Evolutionary conservation across 768 basidiomycete species (phyloP), one percentile per base, ranked within the genome.

Genomic region (Thelephora ganbajun): DNA sequence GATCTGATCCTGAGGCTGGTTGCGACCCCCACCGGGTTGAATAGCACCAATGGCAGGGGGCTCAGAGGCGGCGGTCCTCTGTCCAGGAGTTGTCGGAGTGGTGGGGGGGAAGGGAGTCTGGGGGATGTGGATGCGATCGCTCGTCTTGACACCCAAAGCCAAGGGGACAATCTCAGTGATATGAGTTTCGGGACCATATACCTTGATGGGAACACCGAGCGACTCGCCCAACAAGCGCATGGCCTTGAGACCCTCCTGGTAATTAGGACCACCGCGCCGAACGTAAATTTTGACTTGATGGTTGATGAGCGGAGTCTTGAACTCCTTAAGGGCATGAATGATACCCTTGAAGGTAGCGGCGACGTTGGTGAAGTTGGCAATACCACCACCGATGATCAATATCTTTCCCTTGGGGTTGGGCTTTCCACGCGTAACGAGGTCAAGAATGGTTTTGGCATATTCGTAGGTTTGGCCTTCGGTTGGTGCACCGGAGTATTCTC

Each of bases 281-380:
- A 98, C 92, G 60, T 87, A 99, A 68, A 98, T 97, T 67, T 80
- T 83, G 67, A 97, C 93, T 48, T 79, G 68, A 69, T 90, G 83
- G 44, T 72, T 69, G 59, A 89, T 83, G 53, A 98, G 77, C 47
- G 79, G 81, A 39, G 74, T 69, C 72, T 91, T 91, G 77, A 76
- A 91, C 66, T 92, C 86, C 72, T 94, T 84, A 55, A 99, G 75
- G 14, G 96, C 93, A 41, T 81, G 86, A 66, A 99, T 99, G 74
- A 98, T 99, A 53, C 94, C 94, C 75, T 98, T 97, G 85, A 99
- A 99, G 51, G 94, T 98, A 9, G 94, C 84, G 33, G 93, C 96
- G 56, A 98, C 93, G 63, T 99, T 97, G 63, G 92, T 97, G 71
- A 99, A 99, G 79, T 99, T 99, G 71, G 96, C 96, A 53, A 96